Evolutionary conservation across 2,329 filamentous ascomycete species (phyloP).

Genomic region (Colletotrichum acutatum): DNA sequence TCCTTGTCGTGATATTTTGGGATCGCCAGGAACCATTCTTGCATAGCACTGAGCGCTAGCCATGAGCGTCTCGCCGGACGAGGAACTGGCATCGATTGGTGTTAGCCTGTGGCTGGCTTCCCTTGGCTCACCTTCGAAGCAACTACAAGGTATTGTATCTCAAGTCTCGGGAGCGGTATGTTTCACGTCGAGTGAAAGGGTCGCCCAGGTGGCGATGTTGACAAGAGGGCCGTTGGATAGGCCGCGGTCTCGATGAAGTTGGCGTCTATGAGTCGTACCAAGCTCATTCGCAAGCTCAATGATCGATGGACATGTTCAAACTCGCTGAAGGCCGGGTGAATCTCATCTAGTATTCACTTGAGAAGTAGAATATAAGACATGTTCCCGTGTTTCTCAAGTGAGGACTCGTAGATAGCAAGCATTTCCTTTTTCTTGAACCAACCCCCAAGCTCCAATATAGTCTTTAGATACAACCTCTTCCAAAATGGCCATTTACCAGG

Average conservation of each 20-base stretch:
- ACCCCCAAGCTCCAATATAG: neutral
- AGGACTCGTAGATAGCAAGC: neutral
- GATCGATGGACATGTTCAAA: neutral
- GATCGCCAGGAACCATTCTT: neutral
- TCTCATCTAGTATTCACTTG: neutral
- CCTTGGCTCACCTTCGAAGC: neutral
- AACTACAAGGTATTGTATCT: neutral
- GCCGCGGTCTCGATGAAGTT: neutral
- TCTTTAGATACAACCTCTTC: no score
- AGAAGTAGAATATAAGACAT: neutral
- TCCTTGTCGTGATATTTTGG: neutral
- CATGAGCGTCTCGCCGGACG: slow-evolving; percentile 18
- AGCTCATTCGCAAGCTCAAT: neutral
- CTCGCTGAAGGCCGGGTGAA: neutral
- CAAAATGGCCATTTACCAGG: slow-evolving; percentile 14
- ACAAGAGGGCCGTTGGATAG: neutral
- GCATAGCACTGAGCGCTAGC: slow-evolving; percentile 10
- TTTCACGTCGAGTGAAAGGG: neutral
- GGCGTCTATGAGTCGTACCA: neutral
- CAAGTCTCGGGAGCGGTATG: neutral
- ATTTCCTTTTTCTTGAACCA: neutral
- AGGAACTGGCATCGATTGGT: neutral
- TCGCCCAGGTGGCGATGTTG: neutral
- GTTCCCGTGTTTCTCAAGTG: neutral
- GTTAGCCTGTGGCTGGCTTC: slow-evolving; percentile 5